Conservation (phyloP, 202 grass and related monocot species). For the Carex arenaria region DNA sequence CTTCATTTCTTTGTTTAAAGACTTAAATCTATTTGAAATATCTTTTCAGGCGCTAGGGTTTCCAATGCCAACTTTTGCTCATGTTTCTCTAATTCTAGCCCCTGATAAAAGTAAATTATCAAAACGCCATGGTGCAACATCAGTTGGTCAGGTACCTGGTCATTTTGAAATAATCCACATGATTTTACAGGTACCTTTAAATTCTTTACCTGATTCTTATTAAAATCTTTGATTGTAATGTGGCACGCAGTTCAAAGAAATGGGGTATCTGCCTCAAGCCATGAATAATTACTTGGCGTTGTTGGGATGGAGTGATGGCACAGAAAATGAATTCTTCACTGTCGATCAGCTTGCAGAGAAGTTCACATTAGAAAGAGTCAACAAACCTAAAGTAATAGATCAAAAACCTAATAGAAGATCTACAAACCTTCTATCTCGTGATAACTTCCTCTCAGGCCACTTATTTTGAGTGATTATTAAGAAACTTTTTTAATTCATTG, state of each 20-base stretch:
- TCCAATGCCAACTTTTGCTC: constrained; percentile 95
- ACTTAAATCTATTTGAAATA: background rate
- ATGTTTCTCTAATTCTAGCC: constrained; percentile 96
- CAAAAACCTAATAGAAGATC: constrained; percentile 33
- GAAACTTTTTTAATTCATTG: background rate
- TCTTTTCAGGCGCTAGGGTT: constrained; percentile 78
- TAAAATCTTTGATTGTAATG: constrained; percentile 21
- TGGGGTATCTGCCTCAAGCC: constrained; percentile 94
- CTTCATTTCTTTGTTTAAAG: background rate
- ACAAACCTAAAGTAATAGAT: constrained; percentile 84
- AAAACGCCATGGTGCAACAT: constrained; percentile 96
- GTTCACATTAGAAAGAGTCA: constrained; percentile 89
- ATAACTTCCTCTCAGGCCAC: constrained; percentile 3
- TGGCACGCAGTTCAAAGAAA: constrained; percentile 73
- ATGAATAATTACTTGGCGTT: constrained; percentile 97
- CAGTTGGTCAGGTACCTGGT: constrained; percentile 76
- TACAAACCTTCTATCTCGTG: background rate
- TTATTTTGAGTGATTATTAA: background rate
- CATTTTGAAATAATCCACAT: background rate
- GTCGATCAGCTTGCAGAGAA: constrained; percentile 80
- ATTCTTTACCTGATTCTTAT: background rate
- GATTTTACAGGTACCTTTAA: constrained; percentile 9
- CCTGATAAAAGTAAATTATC: constrained; percentile 99
- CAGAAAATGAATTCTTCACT: constrained; percentile 96
- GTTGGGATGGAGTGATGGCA: constrained; percentile 92